These are phyloP conservation scores for Coleophoma crateriformis DNA, from an alignment of 2,329 filamentous ascomycete species.

Conservation along the genomic window DNA sequence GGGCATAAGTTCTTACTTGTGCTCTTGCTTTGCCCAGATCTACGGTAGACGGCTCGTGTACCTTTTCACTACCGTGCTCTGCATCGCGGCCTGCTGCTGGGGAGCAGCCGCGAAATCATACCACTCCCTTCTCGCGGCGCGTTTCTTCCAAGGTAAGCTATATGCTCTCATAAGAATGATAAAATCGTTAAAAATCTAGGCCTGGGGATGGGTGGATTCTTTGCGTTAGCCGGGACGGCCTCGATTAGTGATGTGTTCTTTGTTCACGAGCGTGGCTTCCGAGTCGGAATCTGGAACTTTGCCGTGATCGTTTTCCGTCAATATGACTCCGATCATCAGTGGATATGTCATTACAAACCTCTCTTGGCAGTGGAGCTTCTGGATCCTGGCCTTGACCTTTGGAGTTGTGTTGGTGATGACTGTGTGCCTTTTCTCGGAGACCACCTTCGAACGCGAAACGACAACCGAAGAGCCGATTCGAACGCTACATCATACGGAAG, in stretches of 20 bases:
- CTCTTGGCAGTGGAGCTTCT: slow-evolving; percentile 18
- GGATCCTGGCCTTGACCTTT: slow-evolving; percentile 22
- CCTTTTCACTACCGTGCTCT: slow-evolving; percentile 1
- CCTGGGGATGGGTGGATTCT: slow-evolving; percentile 7
- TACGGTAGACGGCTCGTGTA: slow-evolving; percentile 6
- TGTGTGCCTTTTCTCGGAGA: slow-evolving; percentile 35
- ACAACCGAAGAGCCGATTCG: background rate
- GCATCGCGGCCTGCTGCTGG: slow-evolving; percentile 4
- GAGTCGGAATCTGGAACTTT: slow-evolving; percentile 10
- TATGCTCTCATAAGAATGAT: background rate
- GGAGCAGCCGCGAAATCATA: slow-evolving; percentile 1
- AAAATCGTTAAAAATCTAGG: background rate
- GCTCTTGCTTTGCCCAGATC: slow-evolving; percentile 3
- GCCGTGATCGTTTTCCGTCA: background rate
- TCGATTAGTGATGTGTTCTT: slow-evolving; percentile 10
- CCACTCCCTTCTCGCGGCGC: slow-evolving; percentile 5
- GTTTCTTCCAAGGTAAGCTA: slow-evolving; percentile 7
- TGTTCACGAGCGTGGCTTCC: slow-evolving; percentile 9
- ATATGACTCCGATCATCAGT: slow-evolving; percentile 25
- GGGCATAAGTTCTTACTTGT: slow-evolving; percentile 6
- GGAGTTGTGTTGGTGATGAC: slow-evolving; percentile 29
- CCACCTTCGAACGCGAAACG: slow-evolving; percentile 22
- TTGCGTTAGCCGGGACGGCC: slow-evolving; percentile 7
- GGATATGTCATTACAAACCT: slow-evolving; percentile 26
- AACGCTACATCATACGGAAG: background rate